phyloP scores from a whole-genome alignment of 129 eudicot genomes.

The Centrapalus pauciflorus region DNA sequence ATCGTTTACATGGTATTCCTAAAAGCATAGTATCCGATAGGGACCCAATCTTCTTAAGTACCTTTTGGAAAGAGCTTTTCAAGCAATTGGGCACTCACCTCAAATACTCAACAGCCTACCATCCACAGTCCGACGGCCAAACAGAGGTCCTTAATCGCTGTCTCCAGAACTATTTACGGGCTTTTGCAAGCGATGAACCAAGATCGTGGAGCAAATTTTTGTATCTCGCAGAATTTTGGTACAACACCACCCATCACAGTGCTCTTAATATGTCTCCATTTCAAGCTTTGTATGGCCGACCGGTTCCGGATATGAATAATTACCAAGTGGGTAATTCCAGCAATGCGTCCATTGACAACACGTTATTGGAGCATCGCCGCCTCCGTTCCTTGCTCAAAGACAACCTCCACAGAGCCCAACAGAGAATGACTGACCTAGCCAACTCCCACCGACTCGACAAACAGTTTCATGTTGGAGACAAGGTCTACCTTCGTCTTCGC shows the following conservation, averaged over 20 bases:
- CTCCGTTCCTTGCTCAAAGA: too few species aligned
- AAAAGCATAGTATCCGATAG: background rate
- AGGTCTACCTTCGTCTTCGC: too few species aligned
- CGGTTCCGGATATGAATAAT: background rate
- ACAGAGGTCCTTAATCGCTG: conserved; percentile 4
- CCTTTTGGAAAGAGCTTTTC: conserved; percentile 7
- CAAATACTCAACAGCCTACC: background rate
- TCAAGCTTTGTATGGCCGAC: background rate
- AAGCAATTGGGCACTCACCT: background rate
- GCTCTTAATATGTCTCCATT: background rate
- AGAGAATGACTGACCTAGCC: too few species aligned
- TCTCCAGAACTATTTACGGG: background rate
- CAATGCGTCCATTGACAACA: too few species aligned
- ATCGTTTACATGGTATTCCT: background rate
- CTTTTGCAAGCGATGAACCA: background rate
- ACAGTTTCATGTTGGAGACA: background rate
- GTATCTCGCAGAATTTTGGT: background rate
- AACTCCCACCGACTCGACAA: background rate
- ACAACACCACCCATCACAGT: background rate
- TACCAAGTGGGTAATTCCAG: background rate
- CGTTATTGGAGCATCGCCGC: too few species aligned
- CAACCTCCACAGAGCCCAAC: too few species aligned
- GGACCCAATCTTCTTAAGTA: background rate
- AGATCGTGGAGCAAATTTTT: background rate
- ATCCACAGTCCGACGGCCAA: background rate